Evolutionary conservation across 1,284 basidiomycete species (phyloP).

Genomic region (Malassezia furfur): DNA sequence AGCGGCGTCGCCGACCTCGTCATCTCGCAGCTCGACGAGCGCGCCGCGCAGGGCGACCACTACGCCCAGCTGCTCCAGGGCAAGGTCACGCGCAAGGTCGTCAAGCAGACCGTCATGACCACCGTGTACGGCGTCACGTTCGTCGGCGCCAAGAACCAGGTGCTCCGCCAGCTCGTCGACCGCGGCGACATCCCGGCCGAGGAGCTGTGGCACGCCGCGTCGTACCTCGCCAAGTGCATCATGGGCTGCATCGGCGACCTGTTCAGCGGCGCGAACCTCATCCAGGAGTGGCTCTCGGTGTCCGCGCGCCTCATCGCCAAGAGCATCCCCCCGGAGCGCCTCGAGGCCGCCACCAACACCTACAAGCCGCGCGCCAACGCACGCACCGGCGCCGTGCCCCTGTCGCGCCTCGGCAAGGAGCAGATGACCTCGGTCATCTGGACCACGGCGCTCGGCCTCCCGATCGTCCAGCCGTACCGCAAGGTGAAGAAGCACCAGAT

Average conservation of each 20-base stretch:
- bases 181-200: slow-evolving; percentile 66
- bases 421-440: slow-evolving; percentile 94
- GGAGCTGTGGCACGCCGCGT: slow-evolving; percentile 64
- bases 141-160: slow-evolving; percentile 88
- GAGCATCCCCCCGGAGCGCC: slow-evolving; percentile 68
- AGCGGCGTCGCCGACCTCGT: slow-evolving; percentile 68
- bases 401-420: slow-evolving; percentile 51
- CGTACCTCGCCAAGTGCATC: slow-evolving; percentile 58
- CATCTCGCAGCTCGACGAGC: slow-evolving; percentile 52
- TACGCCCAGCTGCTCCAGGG: slow-evolving; percentile 63
- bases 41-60: slow-evolving; percentile 53
- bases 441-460: slow-evolving; percentile 87
- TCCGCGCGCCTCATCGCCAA: slow-evolving; percentile 77
- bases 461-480: slow-evolving; percentile 93
- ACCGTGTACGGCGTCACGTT: slow-evolving; percentile 98
- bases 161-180: slow-evolving; percentile 75
- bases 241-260: slow-evolving; percentile 67
- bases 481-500: slow-evolving; percentile 65
- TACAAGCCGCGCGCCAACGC: slow-evolving; percentile 11
- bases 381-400: background rate
- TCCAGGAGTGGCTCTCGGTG: slow-evolving; percentile 81
- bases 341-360: slow-evolving; percentile 53
- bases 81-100: slow-evolving; percentile 83
- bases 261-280: slow-evolving; percentile 79
- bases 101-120: slow-evolving; percentile 99